Evolutionary conservation across 768 basidiomycete genomes (phyloP).

Genomic region (Pleurotus citrinopileatus): DNA sequence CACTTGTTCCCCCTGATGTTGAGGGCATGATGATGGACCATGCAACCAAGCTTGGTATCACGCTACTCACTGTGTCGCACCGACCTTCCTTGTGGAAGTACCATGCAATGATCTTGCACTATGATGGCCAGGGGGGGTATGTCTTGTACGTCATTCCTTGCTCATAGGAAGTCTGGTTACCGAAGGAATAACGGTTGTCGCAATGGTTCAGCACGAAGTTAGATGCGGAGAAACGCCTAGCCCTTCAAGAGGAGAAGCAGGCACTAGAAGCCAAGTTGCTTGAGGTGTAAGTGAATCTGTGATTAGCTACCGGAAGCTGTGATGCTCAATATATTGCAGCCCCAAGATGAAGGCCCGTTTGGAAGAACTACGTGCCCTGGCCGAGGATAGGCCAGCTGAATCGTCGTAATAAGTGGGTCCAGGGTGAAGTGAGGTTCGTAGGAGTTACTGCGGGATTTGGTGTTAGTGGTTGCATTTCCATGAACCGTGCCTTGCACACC

Average conservation of each 20-base stretch:
- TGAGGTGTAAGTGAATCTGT: constrained; percentile 65
- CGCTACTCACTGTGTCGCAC: constrained; percentile 92
- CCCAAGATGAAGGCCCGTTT: constrained; percentile 81
- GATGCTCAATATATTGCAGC: constrained; percentile 30
- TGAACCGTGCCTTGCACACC: neutral
- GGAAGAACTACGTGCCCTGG: constrained; percentile 53
- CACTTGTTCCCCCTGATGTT: constrained; percentile 88
- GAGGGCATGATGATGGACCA: constrained; percentile 96
- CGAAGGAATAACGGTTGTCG: constrained; percentile 1
- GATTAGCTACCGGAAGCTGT: neutral
- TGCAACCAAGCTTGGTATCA: constrained; percentile 84
- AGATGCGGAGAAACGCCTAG: constrained; percentile 86
- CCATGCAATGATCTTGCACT: constrained; percentile 85
- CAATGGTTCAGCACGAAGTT: constrained; percentile 65
- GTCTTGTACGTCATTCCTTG: constrained; percentile 66
- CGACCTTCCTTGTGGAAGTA: constrained; percentile 93
- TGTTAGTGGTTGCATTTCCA: too few relatives aligned
- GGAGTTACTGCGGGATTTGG: constrained; percentile 6
- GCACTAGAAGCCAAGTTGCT: constrained; percentile 78
- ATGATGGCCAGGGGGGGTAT: constrained; percentile 94
- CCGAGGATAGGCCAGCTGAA: constrained; percentile 14
- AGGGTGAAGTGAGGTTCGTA: neutral
- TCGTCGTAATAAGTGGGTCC: neutral
- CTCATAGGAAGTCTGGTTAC: neutral
- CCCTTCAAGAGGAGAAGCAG: constrained; percentile 94